phyloP scores from a whole-genome alignment of 2,329 filamentous ascomycete genomes.

The Fusarium incarnatum region DNA sequence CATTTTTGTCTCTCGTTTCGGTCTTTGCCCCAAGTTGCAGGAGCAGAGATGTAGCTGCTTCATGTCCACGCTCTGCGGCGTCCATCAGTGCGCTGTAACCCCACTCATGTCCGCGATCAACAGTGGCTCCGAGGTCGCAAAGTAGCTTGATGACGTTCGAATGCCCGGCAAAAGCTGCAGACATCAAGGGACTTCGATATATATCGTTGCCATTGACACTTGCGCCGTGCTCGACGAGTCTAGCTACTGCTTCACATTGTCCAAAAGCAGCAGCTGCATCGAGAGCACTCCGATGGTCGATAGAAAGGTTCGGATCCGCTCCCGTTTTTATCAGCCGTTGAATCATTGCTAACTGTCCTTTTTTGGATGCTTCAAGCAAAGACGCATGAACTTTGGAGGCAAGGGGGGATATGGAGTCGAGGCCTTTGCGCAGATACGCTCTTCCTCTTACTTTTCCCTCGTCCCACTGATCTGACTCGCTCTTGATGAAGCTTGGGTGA shows the following conservation, averaged over 20 bases:
- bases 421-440: not conserved
- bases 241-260: not conserved
- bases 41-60: not conserved
- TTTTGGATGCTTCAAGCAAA: not conserved
- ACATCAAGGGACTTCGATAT: not conserved
- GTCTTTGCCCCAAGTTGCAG: not conserved
- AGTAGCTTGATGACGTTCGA: not conserved
- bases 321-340: not conserved
- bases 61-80: not conserved
- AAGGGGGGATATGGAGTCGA: not conserved
- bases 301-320: not conserved
- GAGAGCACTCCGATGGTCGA: not conserved
- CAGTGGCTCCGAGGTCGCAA: not conserved
- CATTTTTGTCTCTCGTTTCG: not conserved
- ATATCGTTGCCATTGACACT: not conserved
- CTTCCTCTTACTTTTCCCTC: not conserved
- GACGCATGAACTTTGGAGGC: not conserved
- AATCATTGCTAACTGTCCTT: not conserved
- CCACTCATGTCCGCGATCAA: not conserved
- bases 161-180: not conserved
- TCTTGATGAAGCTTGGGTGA: not conserved
- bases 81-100: not conserved
- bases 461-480: not conserved
- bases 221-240: not conserved
- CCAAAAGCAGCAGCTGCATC: not conserved